Percentiles rank a stretch among this genome's conserved stretches.
Conservation (phyloP, 176 grass and related monocot species). For the Aegilops longissima region DNA sequence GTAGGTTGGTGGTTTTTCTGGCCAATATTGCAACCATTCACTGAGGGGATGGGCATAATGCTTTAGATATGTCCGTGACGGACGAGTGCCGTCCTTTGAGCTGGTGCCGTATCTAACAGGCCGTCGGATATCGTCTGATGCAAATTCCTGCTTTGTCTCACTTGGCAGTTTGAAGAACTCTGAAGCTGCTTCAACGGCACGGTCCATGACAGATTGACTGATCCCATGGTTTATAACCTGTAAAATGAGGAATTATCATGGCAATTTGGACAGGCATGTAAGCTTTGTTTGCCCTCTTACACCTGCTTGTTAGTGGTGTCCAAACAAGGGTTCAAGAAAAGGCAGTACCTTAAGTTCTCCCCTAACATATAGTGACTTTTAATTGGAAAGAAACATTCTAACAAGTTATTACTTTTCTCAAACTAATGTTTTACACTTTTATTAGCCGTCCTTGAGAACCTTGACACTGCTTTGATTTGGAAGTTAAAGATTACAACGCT, state of each 20-base stretch:
- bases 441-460: background rate
- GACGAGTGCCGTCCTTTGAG: conserved; percentile 37
- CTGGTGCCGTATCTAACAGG: conserved; percentile 56
- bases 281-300: background rate
- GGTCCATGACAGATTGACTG: conserved; percentile 49
- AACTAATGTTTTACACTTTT: background rate
- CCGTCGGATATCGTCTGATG: conserved; percentile 51
- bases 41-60: conserved; percentile 64
- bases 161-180: conserved; percentile 60
- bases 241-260: background rate
- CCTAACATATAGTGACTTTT: background rate
- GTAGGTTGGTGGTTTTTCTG: conserved; percentile 42
- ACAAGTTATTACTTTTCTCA: too few species aligned
- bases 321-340: background rate
- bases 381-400: too few species aligned
- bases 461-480: background rate
- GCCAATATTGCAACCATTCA: conserved; percentile 62
- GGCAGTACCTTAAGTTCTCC: background rate
- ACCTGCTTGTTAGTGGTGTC: background rate
- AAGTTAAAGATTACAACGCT: background rate
- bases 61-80: conserved; percentile 54
- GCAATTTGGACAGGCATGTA: background rate
- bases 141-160: conserved; percentile 48
- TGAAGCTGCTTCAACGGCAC: conserved; percentile 57
- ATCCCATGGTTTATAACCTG: conserved; percentile 85